Base-by-base conservation (phyloP, 2,329 filamentous ascomycete genomes). In the Xylaria sp. region DNA sequence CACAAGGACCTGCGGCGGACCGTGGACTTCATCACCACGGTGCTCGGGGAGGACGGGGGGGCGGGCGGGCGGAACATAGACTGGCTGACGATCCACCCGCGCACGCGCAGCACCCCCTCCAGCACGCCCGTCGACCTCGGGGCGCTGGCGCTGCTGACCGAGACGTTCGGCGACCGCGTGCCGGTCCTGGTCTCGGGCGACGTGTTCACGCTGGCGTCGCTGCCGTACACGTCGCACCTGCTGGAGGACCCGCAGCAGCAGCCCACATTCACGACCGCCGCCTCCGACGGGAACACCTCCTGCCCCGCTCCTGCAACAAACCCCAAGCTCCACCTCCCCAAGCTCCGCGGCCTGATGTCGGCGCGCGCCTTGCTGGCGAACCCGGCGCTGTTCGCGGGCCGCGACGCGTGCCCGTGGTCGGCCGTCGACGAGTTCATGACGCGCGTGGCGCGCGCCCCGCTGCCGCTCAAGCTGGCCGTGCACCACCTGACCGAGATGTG, bases 401-500 rank as follows among this genome's bases (percentile, higher is more conserved):
- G 79, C 62, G 70, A 78, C 4, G 71, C 76, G 19, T 87, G 85
- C 57, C 81, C 85, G 1, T 86, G 82, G 81, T 78, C 82, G 44
- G 85, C 82, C 1, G 79, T 89, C 20, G 83, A 86, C 64, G 71
- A 74, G 13, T 89, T 90, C 67, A 74, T 90, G 73, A 79, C 75
- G 54, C 79, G 82, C 54, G 79, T 79, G 8, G 78, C 83, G 8
- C 74, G 76, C 38, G 76, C 76, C 1, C 86, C 86, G 5, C 73
- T 89, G 22, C 86, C 85, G 1, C 79, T 84, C 59, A 85, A 86
- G 68, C 72, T 90, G 40, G 79, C 82, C 4, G 74, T 85, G 52
- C 86, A 90, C 67, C 87, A 90, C 67, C 67, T 90, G 22, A 78
- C 76, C 52, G 85, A 90, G 72, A 90, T 90, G 86, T 81, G 78